Conservation (phyloP, 2,329 filamentous ascomycete species). For the Helotiales sp. region DNA sequence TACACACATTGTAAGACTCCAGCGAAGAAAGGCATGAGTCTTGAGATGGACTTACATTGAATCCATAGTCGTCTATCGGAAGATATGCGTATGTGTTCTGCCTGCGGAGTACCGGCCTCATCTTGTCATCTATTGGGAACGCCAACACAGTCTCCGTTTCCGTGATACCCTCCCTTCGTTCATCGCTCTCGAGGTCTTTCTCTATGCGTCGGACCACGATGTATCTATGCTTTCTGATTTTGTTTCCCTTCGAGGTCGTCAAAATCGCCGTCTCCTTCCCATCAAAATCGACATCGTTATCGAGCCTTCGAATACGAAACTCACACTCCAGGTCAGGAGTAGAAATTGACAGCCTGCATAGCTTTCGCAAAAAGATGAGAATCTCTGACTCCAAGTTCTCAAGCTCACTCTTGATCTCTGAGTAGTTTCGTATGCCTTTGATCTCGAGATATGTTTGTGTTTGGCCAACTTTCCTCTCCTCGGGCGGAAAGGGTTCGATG, state of each 20-base stretch:
- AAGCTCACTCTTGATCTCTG: slow-evolving; percentile 25
- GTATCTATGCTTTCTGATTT: background rate
- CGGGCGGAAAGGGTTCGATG: slow-evolving; percentile 27
- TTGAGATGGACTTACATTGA: slow-evolving; percentile 14
- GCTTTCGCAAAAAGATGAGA: slow-evolving; percentile 35
- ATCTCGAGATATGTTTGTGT: slow-evolving; percentile 27
- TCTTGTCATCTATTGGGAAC: slow-evolving; percentile 15
- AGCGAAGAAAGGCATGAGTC: background rate
- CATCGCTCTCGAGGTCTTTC: slow-evolving; percentile 5
- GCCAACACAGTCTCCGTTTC: slow-evolving; percentile 15
- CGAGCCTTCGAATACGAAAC: slow-evolving; percentile 4
- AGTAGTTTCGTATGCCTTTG: slow-evolving; percentile 15
- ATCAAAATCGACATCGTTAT: slow-evolving; percentile 8
- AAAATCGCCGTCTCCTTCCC: slow-evolving; percentile 10
- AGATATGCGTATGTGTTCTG: slow-evolving; percentile 18
- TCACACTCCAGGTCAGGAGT: background rate
- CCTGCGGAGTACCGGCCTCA: background rate
- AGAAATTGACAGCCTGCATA: slow-evolving; percentile 26
- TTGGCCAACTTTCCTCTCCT: slow-evolving; percentile 7
- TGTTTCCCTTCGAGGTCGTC: background rate
- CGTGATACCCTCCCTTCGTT: slow-evolving; percentile 7
- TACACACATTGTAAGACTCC: slow-evolving; percentile 4
- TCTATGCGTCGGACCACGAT: slow-evolving; percentile 1
- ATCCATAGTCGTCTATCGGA: slow-evolving; percentile 16
- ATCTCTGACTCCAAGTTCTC: slow-evolving; percentile 28